These are phyloP conservation scores for Claviceps monticola DNA, from an alignment of 2,329 filamentous ascomycete genomes.

Conservation along the genomic window DNA sequence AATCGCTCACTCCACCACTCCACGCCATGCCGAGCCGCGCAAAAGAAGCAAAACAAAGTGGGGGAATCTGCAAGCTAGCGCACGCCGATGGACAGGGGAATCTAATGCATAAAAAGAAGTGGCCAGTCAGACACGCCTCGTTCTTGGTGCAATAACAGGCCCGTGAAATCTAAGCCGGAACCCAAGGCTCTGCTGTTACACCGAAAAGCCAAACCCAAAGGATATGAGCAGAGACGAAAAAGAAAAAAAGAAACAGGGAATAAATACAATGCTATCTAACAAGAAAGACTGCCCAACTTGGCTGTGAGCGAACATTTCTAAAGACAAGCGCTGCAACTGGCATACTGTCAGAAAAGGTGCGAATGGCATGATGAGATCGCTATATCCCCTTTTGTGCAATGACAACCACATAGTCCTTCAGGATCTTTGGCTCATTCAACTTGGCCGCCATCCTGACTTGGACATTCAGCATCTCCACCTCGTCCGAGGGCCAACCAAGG, in stretches of 20 bases:
- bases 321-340: too few relatives aligned
- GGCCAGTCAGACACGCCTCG: too few relatives aligned
- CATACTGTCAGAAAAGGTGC: too few relatives aligned
- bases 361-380: too few relatives aligned
- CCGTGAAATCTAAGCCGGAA: too few relatives aligned
- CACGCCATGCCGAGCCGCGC: background rate
- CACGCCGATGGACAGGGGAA: too few relatives aligned
- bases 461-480: constrained; percentile 26
- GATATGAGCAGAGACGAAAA: background rate
- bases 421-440: constrained; percentile 15
- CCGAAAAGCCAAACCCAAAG: background rate
- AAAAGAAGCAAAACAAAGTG: background rate
- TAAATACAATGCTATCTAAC: too few relatives aligned
- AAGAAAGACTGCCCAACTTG: too few relatives aligned
- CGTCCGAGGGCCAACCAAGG: constrained; percentile 24
- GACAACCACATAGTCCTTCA: constrained; percentile 18
- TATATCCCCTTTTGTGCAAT: constrained; percentile 15
- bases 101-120: too few relatives aligned
- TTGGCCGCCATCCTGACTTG: constrained; percentile 11
- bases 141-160: too few relatives aligned
- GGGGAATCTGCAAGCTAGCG: background rate
- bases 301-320: too few relatives aligned
- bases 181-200: too few relatives aligned
- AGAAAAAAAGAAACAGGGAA: background rate
- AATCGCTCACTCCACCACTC: background rate